Percentiles rank a stretch among this genome's conserved stretches.
These are phyloP conservation scores for Tylopilus sp. DNA, from an alignment of 768 basidiomycete genomes.

Conservation along the genomic window DNA sequence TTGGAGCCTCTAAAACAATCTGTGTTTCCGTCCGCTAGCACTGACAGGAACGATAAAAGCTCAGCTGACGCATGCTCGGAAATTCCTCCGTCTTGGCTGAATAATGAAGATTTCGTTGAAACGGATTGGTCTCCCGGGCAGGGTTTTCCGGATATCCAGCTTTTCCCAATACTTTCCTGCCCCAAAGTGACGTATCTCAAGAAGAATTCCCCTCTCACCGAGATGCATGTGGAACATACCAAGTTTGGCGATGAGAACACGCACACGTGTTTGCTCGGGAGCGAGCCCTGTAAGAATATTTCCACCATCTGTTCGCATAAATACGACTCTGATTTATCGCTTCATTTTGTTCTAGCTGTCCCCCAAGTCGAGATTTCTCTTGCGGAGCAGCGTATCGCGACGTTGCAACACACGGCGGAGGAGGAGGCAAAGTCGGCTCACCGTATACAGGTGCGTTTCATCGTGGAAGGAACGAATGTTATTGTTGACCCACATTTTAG, in stretches of 20 bases:
- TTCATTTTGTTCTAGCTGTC: slow-evolving; percentile 42
- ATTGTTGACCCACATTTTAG: slow-evolving; percentile 15
- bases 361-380: slow-evolving; percentile 62
- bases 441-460: slow-evolving; percentile 15
- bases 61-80: slow-evolving; percentile 28
- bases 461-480: neutral
- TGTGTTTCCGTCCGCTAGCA: slow-evolving; percentile 46
- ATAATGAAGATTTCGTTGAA: slow-evolving; percentile 81
- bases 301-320: neutral
- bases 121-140: slow-evolving; percentile 56
- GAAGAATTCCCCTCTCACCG: slow-evolving; percentile 43
- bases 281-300: slow-evolving; percentile 56
- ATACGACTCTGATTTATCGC: neutral
- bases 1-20: slow-evolving; percentile 62
- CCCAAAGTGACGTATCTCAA: slow-evolving; percentile 84
- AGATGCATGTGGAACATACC: slow-evolving; percentile 43
- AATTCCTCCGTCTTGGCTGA: slow-evolving; percentile 63
- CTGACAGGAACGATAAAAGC: slow-evolving; percentile 40
- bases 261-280: slow-evolving; percentile 76
- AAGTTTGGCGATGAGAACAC: slow-evolving; percentile 88
- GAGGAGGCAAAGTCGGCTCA: slow-evolving; percentile 10
- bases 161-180: slow-evolving; percentile 71
- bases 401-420: slow-evolving; percentile 35
- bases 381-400: slow-evolving; percentile 49
- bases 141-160: slow-evolving; percentile 55